A percentile compares a stretch with the other conserved stretches of the same genome.
Evolutionary conservation across 352 stramenopile species (phyloP).

Genomic region (Proteromonas lacertae): DNA sequence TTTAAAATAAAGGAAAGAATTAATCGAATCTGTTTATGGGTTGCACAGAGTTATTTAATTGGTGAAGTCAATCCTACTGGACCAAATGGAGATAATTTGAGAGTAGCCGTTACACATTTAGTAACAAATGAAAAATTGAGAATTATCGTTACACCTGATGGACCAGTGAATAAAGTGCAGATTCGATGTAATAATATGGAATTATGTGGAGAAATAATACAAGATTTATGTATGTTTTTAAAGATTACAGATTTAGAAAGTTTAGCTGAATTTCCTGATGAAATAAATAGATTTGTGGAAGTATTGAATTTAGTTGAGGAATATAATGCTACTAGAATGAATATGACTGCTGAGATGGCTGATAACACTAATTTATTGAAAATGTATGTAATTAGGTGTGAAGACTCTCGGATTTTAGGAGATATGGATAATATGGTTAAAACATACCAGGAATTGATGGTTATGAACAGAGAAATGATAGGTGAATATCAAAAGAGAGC

Average conservation of each 20-base stretch:
- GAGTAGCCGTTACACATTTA: too few species aligned
- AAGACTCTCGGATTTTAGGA: slow-evolving; percentile 51
- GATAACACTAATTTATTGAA: slow-evolving; percentile 34
- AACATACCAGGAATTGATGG: slow-evolving; percentile 52
- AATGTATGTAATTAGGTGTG: slow-evolving; percentile 33
- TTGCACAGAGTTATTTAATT: too few species aligned
- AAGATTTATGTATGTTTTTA: slow-evolving; percentile 36
- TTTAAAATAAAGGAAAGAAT: too few species aligned
- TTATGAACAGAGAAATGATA: slow-evolving; percentile 46
- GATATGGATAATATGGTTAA: slow-evolving; percentile 50
- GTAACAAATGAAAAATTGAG: too few species aligned
- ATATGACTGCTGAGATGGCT: slow-evolving; percentile 56
- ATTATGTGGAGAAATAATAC: slow-evolving; percentile 34
- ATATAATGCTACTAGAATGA: slow-evolving; percentile 39
- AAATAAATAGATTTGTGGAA: slow-evolving; percentile 37
- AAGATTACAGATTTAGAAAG: slow-evolving; percentile 39
- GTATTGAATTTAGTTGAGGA: slow-evolving; percentile 22
- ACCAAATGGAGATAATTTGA: slow-evolving; percentile 1
- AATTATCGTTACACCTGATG: too few species aligned
- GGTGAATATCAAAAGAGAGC: slow-evolving; percentile 56
- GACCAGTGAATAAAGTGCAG: too few species aligned
- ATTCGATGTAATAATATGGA: slow-evolving; percentile 39
- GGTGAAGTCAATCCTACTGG: neutral
- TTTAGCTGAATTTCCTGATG: slow-evolving; percentile 31
- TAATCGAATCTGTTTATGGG: too few species aligned